Evolutionary conservation across 169 alveolate species (phyloP), one percentile per base, ranked within the genome.

Genomic region (Eimeria mitis): DNA sequence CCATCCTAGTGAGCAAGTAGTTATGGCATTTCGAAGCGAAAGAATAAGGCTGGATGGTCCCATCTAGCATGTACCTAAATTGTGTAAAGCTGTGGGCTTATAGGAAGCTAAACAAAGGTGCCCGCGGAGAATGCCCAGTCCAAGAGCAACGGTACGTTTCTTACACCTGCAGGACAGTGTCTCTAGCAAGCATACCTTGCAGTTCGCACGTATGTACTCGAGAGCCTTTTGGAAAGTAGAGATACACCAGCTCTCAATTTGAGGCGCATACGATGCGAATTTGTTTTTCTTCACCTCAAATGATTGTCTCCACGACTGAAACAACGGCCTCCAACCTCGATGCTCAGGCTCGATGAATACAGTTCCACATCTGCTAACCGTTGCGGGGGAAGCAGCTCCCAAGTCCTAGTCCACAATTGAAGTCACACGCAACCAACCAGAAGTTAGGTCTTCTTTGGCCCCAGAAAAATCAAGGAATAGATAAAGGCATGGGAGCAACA

Each of bases 311-410:
- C 99, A 99, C 34, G 99, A 97, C 76, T 97, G 98, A 49, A 98
- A 89, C 94, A 98, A 96, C 49, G 99, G 99, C 84, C 97, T 97
- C 99, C 99, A 99, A 3, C 99, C 98, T 31, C 98, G 96, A 97
- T 98, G 99, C 87, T 98, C 97, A 49, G 85, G 98, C 79, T 97
- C 98, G 59, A 97, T 96, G 84, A 97, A 97, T 95, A 97, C 99
- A 98, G 98, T 97, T 54, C 99, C 99, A 85, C 99, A 97, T 85
- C 99, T 97, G 73, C 98, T 96, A 56, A 98, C 99, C 49, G 99
- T 98, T 42, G 99, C 99, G 13, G 99, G 99, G 7, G 99, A 98
- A n/a, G 99, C 99, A 49, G 97, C 98, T 3, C 97, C 98, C 94
- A 98, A 95, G 89, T 98, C 98, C 97, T 97, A 98, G 13, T 97